A percentile compares a stretch with the other conserved stretches of the same genome.
These are phyloP conservation scores for Aquilaria malaccensis DNA, from an alignment of 345 rosid genomes.

Conservation along the genomic window DNA sequence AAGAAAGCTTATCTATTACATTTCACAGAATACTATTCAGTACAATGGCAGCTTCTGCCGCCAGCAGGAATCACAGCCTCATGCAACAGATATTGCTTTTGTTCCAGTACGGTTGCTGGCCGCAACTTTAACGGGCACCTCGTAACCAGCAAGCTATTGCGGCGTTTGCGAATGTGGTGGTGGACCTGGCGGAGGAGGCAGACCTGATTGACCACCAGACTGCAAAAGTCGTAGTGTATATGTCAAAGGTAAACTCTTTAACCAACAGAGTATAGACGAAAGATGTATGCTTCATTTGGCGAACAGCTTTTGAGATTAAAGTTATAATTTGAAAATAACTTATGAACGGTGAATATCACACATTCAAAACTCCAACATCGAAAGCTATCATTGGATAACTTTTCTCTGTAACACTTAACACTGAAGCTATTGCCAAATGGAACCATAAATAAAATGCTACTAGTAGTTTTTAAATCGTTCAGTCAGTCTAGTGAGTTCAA, in stretches of 20 bases:
- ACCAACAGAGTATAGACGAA: neutral
- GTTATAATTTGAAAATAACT: neutral
- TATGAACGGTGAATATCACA: neutral
- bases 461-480: too few species aligned
- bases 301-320: neutral
- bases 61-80: too few species aligned
- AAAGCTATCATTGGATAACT: neutral
- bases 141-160: slow-evolving; percentile 14
- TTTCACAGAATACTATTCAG: too few species aligned
- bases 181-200: slow-evolving; percentile 56
- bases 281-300: neutral
- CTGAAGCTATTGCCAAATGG: too few species aligned
- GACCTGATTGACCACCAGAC: slow-evolving; percentile 51
- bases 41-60: too few species aligned
- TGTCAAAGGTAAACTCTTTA: neutral
- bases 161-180: slow-evolving; percentile 47
- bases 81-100: neutral
- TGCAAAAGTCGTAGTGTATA: slow-evolving; percentile 17
- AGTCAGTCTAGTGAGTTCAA: too few species aligned
- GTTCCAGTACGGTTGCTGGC: neutral
- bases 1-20: too few species aligned
- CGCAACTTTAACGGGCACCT: neutral
- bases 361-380: neutral
- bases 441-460: too few species aligned
- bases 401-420: too few species aligned